Evolutionary conservation across 345 rosid genomes (phyloP).

Genomic region (Syzygium oleosum): DNA sequence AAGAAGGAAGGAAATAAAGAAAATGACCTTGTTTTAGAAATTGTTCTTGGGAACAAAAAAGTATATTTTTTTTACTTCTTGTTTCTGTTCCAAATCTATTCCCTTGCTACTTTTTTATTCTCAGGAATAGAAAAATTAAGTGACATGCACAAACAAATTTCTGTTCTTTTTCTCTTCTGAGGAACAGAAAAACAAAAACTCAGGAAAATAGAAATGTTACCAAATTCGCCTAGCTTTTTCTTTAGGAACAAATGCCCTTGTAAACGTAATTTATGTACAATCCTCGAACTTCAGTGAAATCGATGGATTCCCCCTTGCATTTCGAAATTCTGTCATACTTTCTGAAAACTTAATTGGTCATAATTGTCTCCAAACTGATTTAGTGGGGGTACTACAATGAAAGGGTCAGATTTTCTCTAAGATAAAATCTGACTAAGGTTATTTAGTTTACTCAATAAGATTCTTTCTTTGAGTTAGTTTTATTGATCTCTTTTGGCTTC

Average conservation of each 20-base stretch:
- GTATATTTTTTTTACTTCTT: too few species aligned
- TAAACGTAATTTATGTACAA: background rate
- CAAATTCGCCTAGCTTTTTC: background rate
- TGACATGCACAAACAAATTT: too few species aligned
- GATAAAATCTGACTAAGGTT: background rate
- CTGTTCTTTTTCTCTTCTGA: too few species aligned
- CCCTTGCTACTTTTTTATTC: too few species aligned
- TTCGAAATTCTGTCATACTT: background rate
- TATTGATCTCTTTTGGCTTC: background rate
- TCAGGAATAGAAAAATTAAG: too few species aligned
- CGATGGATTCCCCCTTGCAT: background rate
- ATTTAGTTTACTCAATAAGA: background rate
- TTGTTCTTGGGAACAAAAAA: too few species aligned
- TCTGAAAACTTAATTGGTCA: background rate
- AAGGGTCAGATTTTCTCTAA: background rate
- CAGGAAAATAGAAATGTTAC: too few species aligned
- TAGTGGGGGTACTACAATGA: background rate
- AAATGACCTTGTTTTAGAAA: too few species aligned
- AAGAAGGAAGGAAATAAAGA: too few species aligned
- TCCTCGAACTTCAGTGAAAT: background rate
- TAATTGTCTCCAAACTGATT: background rate
- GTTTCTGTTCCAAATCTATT: too few species aligned
- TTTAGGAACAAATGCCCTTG: background rate
- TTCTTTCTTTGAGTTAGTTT: background rate
- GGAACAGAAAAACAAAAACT: too few species aligned